These are phyloP conservation scores for Simmondsia chinensis DNA, from an alignment of 148 eudicot genomes.

Conservation along the genomic window DNA sequence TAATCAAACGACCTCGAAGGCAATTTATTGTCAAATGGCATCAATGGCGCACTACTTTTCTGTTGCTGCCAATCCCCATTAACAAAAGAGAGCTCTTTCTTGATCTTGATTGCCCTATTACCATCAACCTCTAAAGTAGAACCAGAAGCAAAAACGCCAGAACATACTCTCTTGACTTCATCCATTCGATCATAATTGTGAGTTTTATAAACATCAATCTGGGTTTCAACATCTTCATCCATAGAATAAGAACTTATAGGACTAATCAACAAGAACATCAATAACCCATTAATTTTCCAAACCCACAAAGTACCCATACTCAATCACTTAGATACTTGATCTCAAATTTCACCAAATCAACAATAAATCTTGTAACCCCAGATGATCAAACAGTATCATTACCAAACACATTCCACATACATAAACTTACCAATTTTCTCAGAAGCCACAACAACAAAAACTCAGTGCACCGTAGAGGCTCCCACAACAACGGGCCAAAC, in stretches of 20 bases:
- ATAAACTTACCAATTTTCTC: no score
- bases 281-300: constrained; percentile 20
- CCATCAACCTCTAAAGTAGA: constrained; percentile 36
- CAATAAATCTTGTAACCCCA: no score
- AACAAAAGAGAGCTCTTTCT: constrained; percentile 46
- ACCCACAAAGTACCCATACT: constrained; percentile 13
- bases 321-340: neutral
- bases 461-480: no score
- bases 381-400: no score
- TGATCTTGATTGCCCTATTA: constrained; percentile 28
- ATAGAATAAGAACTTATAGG: constrained; percentile 18
- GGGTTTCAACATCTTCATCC: constrained; percentile 8
- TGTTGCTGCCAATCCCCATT: constrained; percentile 92
- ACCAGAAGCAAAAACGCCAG: constrained; percentile 32
- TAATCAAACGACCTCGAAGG: constrained; percentile 44
- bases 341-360: no score
- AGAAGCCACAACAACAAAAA: no score
- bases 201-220: constrained; percentile 10
- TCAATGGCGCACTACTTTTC: constrained; percentile 38
- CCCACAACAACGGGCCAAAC: no score
- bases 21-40: constrained; percentile 61
- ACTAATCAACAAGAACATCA: constrained; percentile 20
- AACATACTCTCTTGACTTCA: constrained; percentile 57
- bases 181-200: constrained; percentile 50
- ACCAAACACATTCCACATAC: no score